phyloP scores from a whole-genome alignment of 768 basidiomycete genomes.

The Lyophyllum shimeji region DNA sequence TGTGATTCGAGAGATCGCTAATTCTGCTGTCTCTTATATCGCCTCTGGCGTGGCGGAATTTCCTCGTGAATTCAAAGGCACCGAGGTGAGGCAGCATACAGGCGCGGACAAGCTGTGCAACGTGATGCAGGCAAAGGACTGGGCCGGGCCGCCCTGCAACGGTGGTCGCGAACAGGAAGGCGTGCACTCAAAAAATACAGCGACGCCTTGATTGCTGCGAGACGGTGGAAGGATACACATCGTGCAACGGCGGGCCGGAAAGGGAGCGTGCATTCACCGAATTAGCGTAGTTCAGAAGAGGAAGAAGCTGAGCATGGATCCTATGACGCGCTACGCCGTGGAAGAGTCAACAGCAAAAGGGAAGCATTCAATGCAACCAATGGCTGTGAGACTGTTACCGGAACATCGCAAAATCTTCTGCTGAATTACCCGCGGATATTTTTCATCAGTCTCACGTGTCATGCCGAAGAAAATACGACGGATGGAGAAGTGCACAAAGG shows the following conservation, averaged over 20 bases:
- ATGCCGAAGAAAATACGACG: conserved; percentile 8
- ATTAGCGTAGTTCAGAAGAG: not conserved
- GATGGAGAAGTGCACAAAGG: not conserved
- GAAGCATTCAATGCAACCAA: not conserved
- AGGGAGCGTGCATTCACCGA: not conserved
- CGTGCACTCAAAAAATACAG: not conserved
- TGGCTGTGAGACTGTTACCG: not conserved
- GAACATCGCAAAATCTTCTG: conserved; percentile 17
- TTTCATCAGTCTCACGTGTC: conserved; percentile 12
- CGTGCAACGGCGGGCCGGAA: conserved; percentile 11
- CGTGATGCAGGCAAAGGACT: not conserved
- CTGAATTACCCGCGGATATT: conserved; percentile 1
- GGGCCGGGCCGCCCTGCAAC: conserved; percentile 13
- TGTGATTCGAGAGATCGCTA: not conserved
- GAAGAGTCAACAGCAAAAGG: not conserved
- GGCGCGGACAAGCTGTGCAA: not conserved
- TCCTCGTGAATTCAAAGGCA: conserved; percentile 12
- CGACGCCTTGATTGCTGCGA: not conserved
- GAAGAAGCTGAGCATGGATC: conserved; percentile 1
- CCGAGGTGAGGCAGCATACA: not conserved
- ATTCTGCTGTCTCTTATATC: conserved; percentile 5
- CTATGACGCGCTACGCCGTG: conserved; percentile 14
- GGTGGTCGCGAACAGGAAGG: not conserved
- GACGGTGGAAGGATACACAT: not conserved
- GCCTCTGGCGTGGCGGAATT: not conserved